Base-by-base conservation (phyloP, 306 rosid species). In the Canavalia ensiformis region DNA sequence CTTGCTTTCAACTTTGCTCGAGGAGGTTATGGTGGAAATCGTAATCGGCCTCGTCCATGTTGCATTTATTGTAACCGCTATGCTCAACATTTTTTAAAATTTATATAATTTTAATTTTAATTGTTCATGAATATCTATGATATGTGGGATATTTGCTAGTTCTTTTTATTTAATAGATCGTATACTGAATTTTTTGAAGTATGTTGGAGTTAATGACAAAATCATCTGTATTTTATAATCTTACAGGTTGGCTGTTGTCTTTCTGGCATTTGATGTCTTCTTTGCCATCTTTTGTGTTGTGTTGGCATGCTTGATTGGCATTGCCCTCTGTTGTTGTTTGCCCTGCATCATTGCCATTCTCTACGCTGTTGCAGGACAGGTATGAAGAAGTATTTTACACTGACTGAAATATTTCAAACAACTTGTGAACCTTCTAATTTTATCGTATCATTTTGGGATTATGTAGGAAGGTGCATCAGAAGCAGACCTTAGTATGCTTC, bases 271-370 rank as follows among this genome's bases (percentile, higher is more conserved):
- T 80, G 99, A 96, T 65, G 98, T 96, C 72, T 89, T 93, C 84
- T 96, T 96, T 87, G 98, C 99, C 80, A 86, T 96, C 87, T 96
- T 96, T 72, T 96, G 99, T 86, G 94, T 96, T 85, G 93, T 96
- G 78, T 87, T 96, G 94, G 99, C 99, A 62, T 96, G 96, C 90
- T 87, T 96, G 87, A 96, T 96, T 31, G 99, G 99, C 37, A 80
- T 96, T 79, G 99, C 98, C 62, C 94, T 96, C 70, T 96, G 99
- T 83, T 96, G 99, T 90, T 96, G 98, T 86, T 85, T 96, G 91
- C 98, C 99, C 51, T 96, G 99, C 91, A 96, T 96, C 83, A 92
- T 93, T 86, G 99, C 99, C 25, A 86, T 96, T 84, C 97, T 96
- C 67, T 92, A 96, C 58, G 97, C 97, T 18, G 89, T 96, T 87